Conservation (phyloP, 371 early-diverging fungal species). For the Nematocida displodere region DNA sequence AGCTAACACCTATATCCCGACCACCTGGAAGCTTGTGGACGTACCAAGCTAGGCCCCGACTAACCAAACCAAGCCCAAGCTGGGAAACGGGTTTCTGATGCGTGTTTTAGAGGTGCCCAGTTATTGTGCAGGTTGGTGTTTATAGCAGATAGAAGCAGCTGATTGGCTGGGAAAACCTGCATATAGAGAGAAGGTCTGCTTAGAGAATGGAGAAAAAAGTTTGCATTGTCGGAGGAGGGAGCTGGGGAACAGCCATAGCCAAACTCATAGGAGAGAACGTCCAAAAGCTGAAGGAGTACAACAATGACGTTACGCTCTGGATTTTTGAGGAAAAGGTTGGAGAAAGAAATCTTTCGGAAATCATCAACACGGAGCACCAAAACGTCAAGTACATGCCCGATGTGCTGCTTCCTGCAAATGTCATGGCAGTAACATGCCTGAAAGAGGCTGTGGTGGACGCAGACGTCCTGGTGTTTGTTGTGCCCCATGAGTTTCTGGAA, state of each 20-base stretch:
- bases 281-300: constrained; percentile 67
- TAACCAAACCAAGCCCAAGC: no score
- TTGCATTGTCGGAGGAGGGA: constrained; percentile 63
- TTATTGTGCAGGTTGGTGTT: no score
- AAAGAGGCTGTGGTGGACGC: constrained; percentile 72
- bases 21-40: no score
- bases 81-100: no score
- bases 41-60: no score
- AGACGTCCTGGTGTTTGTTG: constrained; percentile 80
- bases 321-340: constrained; percentile 83
- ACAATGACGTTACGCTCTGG: constrained; percentile 80
- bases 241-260: constrained; percentile 79
- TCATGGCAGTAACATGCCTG: constrained; percentile 77
- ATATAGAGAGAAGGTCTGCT: no score
- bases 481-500: constrained; percentile 86
- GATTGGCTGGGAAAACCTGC: no score
- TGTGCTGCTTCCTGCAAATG: constrained; percentile 75
- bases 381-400: constrained; percentile 91
- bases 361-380: constrained; percentile 83
- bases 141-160: no score
- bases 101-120: no score
- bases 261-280: constrained; percentile 84
- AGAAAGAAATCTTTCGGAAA: constrained; percentile 74
- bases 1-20: no score
- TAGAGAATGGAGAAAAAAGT: not conserved